Evolutionary conservation across 2,329 filamentous ascomycete species (phyloP).

Genomic region (Thielaviopsis populi): DNA sequence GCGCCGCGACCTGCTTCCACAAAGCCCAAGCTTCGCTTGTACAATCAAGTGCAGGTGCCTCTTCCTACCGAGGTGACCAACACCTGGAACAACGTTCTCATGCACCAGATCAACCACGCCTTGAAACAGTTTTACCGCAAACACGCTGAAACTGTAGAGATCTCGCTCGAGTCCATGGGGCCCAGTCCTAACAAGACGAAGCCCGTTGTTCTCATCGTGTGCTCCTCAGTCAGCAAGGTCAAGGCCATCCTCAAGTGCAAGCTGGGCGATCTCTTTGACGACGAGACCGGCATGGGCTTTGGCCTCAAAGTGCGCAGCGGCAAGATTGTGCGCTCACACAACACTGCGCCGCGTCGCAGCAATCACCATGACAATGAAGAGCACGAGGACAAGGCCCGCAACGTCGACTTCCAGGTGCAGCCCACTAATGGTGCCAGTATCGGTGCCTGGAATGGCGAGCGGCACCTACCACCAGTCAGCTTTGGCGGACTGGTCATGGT

Average conservation of each 20-base stretch:
- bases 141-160: conserved; percentile 61
- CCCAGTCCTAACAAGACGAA: conserved; percentile 49
- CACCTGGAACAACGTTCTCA: conserved; percentile 55
- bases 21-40: conserved; percentile 37
- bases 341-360: conserved; percentile 28
- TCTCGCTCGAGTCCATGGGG: conserved; percentile 61
- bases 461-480: conserved; percentile 78
- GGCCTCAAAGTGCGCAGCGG: conserved; percentile 59
- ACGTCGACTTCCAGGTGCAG: conserved; percentile 61
- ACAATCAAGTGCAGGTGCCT: conserved; percentile 44
- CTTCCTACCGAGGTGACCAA: conserved; percentile 47
- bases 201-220: conserved; percentile 64
- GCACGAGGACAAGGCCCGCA: conserved; percentile 34
- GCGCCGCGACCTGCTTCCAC: not conserved
- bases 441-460: conserved; percentile 71
- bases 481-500: conserved; percentile 79
- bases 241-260: conserved; percentile 56
- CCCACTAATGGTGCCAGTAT: conserved; percentile 84
- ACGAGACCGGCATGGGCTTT: conserved; percentile 35
- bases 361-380: conserved; percentile 17
- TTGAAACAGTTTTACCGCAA: conserved; percentile 57
- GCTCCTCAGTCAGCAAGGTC: conserved; percentile 58
- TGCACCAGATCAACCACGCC: conserved; percentile 58
- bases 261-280: conserved; percentile 50
- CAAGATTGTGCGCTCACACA: conserved; percentile 46